These are phyloP conservation scores for Tetrapisispora taiwanensis DNA, from an alignment of 805 yeast species.

Conservation along the genomic window DNA sequence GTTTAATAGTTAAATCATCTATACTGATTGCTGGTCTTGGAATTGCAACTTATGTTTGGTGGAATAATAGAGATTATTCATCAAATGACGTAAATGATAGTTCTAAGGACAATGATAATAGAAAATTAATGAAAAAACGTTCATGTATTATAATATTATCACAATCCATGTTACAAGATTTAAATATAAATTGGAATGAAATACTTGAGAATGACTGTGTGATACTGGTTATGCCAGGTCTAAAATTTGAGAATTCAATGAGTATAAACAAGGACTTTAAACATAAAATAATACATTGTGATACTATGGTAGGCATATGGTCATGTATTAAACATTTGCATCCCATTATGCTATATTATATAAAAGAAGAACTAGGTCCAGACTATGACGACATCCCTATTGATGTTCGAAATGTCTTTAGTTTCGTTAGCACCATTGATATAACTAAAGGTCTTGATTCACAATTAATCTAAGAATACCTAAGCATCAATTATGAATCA, in stretches of 20 bases:
- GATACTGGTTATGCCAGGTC: constrained; percentile 28
- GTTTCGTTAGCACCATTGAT: constrained; percentile 11
- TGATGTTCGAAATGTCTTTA: constrained; percentile 24
- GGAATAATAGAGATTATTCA: neutral
- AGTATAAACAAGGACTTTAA: constrained; percentile 2
- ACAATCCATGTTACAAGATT: constrained; percentile 6
- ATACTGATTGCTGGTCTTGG: neutral
- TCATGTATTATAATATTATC: constrained; percentile 17
- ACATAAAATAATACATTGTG: constrained; percentile 35
- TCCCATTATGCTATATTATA: constrained; percentile 28
- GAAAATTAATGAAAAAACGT: constrained; percentile 4
- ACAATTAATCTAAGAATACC: neutral
- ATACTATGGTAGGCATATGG: constrained; percentile 40
- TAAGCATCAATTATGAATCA: too few species aligned
- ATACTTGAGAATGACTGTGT: constrained; percentile 24
- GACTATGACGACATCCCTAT: constrained; percentile 19
- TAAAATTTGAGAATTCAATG: constrained; percentile 12
- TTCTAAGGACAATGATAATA: neutral
- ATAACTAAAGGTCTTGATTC: constrained; percentile 5
- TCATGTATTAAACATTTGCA: constrained; percentile 45
- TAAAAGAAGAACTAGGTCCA: constrained; percentile 15
- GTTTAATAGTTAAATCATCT: neutral
- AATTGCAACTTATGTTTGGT: constrained; percentile 1
- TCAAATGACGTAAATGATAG: neutral
- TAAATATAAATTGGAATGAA: constrained; percentile 13